Base-by-base conservation (phyloP, 2,329 filamentous ascomycete genomes). In the Paracorniculantispora psalliotae region DNA sequence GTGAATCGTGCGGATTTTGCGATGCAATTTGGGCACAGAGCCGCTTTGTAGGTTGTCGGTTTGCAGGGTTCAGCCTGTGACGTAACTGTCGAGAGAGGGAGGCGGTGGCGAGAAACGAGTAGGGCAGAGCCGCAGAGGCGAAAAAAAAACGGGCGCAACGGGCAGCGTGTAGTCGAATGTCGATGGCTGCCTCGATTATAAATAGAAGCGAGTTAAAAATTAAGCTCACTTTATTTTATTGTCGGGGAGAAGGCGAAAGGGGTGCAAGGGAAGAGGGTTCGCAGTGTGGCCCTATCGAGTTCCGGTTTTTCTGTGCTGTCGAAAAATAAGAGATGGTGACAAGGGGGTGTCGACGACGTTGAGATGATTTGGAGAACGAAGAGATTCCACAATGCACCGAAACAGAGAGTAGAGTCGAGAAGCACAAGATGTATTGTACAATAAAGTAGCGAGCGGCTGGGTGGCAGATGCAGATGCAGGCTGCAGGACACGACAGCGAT, bases 61-160 rank as follows among this genome's bases (percentile, higher is more conserved):
- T 57, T 47, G 46, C 46, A 41, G 35, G 44, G 54, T 41, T 57
- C 35, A 57, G 54, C 54, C 54, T 57, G 54, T 57, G 54, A 57
- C 54, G 54, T 57, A 57, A 57, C 33, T 17, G 13, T 46, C 19
- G n/a, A 19, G 15, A 3, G 30, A 48, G 46, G 54, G 54, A 57
- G 54, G 54, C 54, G 54, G 54, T 57, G 54, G 54, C 54, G 54
- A 57, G 54, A 57, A 41, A 13, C 23, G 33, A 15, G 23, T 41
- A 50, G 23, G 44, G 54, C 54, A 33, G 44, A 57, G 54, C 44
- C 44, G 54, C 53, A 56, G n/a, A 56, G 25, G 39, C 39, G 51
- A 35, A 26, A 12, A 13, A n/a, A 46, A 39, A 28, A 37, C 30
- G 10, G 43, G 21, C 21, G n/a, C 54, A 43, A 43, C 44, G 17